Evolutionary conservation across 805 yeast species (phyloP).

Genomic region (Pichia eremophila): DNA sequence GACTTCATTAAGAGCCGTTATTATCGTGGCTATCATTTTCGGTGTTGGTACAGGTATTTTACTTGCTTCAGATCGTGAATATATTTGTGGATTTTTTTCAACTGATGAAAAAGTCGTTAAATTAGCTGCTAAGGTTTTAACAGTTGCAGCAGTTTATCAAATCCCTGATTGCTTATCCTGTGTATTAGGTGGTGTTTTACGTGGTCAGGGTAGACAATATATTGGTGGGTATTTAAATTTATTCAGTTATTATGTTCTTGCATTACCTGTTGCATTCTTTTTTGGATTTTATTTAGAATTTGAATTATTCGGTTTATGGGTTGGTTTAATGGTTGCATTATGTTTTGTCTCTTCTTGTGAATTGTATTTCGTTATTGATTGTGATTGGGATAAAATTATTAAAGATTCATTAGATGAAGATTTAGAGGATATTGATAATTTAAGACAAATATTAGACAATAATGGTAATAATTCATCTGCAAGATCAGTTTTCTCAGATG

Average conservation of each 20-base stretch:
- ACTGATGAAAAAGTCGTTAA: constrained; percentile 47
- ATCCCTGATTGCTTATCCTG: constrained; percentile 62
- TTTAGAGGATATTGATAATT: constrained; percentile 4
- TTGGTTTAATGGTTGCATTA: constrained; percentile 47
- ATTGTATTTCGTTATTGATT: constrained; percentile 20
- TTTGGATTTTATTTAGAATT: constrained; percentile 43
- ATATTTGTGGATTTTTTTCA: constrained; percentile 48
- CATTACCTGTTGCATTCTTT: constrained; percentile 50
- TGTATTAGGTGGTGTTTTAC: constrained; percentile 62
- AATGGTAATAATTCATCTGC: constrained; percentile 5
- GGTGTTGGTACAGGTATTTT: constrained; percentile 38
- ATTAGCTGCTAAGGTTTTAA: constrained; percentile 42
- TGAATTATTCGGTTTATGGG: constrained; percentile 56
- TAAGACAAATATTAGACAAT: background rate
- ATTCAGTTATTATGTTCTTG: constrained; percentile 49
- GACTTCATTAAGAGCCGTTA: constrained; percentile 29
- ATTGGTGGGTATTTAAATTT: constrained; percentile 53
- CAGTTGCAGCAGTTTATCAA: constrained; percentile 61
- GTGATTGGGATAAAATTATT: constrained; percentile 26
- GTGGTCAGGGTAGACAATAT: constrained; percentile 71
- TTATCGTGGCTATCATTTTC: constrained; percentile 26
- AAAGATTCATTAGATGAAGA: constrained; percentile 23
- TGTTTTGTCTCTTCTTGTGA: constrained; percentile 40
- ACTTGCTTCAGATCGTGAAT: constrained; percentile 33
- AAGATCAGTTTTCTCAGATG: background rate